Percentiles rank a stretch among this genome's conserved stretches.
Conservation (phyloP, 2,329 filamentous ascomycete species). For the Pseudogymnoascus sp. region DNA sequence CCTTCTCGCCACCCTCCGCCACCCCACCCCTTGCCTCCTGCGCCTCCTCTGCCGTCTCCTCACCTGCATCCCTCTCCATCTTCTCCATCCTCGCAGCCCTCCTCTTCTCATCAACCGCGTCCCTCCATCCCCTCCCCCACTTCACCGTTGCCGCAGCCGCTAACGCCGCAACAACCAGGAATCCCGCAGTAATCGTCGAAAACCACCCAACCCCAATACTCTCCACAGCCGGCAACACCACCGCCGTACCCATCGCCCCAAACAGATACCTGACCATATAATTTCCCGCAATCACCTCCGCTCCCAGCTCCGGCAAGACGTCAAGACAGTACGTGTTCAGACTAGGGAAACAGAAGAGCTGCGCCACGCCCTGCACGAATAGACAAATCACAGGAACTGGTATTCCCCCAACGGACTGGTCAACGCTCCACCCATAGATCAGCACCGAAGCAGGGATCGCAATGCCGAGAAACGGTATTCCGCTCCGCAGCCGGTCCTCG, state of each 20-base stretch:
- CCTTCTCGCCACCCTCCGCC: not conserved
- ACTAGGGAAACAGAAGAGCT: constrained; percentile 67
- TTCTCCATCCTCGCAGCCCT: constrained; percentile 28
- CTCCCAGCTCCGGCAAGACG: constrained; percentile 62
- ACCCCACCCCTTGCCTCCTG: not conserved
- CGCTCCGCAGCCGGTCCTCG: constrained; percentile 58
- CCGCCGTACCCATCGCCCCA: constrained; percentile 60
- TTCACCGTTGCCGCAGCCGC: constrained; percentile 18
- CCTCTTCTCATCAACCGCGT: constrained; percentile 42
- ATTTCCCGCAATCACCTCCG: constrained; percentile 72
- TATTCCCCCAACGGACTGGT: constrained; percentile 43
- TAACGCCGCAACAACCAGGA: constrained; percentile 36
- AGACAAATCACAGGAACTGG: constrained; percentile 61
- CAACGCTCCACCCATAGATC: constrained; percentile 56
- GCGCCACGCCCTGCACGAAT: constrained; percentile 65
- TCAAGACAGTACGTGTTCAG: constrained; percentile 77
- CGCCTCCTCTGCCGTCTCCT: not conserved
- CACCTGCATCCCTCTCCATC: constrained; percentile 9
- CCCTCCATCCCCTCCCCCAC: constrained; percentile 30
- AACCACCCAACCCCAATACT: constrained; percentile 75
- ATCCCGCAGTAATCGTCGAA: constrained; percentile 56
- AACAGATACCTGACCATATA: constrained; percentile 72
- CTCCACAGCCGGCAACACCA: constrained; percentile 66
- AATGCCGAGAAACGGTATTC: constrained; percentile 47
- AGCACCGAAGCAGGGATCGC: constrained; percentile 56